A percentile compares a stretch with the other conserved stretches of the same genome.
phyloP scores from a whole-genome alignment of 1,284 basidiomycete species.

The Gastroboletus turbinatus region DNA sequence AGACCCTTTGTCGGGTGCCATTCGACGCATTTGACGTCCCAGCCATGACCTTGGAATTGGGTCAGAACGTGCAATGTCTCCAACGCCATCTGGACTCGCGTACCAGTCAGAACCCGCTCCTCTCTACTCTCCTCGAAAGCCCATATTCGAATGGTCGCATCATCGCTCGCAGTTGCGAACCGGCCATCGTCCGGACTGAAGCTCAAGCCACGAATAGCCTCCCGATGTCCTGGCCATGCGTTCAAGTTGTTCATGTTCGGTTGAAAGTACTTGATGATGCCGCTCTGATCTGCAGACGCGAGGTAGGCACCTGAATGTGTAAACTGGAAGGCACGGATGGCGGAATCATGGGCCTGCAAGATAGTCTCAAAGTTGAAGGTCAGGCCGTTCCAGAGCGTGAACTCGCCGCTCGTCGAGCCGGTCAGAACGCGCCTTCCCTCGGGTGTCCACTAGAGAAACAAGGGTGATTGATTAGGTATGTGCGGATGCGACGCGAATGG shows the following conservation, averaged over 20 bases:
- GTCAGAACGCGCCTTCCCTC: slow-evolving; percentile 92
- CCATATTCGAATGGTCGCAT: slow-evolving; percentile 94
- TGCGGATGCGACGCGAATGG: not conserved
- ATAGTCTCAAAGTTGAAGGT: slow-evolving; percentile 99
- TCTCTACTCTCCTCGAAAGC: slow-evolving; percentile 89
- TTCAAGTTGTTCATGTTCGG: slow-evolving; percentile 98
- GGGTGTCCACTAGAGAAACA: slow-evolving; percentile 81
- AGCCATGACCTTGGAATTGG: slow-evolving; percentile 75
- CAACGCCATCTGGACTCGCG: not conserved
- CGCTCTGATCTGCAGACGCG: slow-evolving; percentile 89
- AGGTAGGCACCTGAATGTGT: slow-evolving; percentile 90
- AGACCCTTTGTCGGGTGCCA: slow-evolving; percentile 98
- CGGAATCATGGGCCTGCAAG: slow-evolving; percentile 94
- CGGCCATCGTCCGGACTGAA: slow-evolving; percentile 91
- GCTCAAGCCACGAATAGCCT: slow-evolving; percentile 87
- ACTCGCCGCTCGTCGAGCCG: slow-evolving; percentile 95
- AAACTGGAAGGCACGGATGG: slow-evolving; percentile 88
- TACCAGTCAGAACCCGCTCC: slow-evolving; percentile 84
- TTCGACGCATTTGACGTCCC: slow-evolving; percentile 98
- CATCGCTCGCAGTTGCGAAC: slow-evolving; percentile 94
- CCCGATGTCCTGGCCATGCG: slow-evolving; percentile 85
- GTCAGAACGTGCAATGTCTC: not conserved
- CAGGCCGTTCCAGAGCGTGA: slow-evolving; percentile 97
- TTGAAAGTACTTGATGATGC: slow-evolving; percentile 98
- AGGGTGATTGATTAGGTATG: slow-evolving; percentile 1